These are phyloP conservation scores for Ramaria sp. DNA, from an alignment of 768 basidiomycete genomes.

Conservation along the genomic window DNA sequence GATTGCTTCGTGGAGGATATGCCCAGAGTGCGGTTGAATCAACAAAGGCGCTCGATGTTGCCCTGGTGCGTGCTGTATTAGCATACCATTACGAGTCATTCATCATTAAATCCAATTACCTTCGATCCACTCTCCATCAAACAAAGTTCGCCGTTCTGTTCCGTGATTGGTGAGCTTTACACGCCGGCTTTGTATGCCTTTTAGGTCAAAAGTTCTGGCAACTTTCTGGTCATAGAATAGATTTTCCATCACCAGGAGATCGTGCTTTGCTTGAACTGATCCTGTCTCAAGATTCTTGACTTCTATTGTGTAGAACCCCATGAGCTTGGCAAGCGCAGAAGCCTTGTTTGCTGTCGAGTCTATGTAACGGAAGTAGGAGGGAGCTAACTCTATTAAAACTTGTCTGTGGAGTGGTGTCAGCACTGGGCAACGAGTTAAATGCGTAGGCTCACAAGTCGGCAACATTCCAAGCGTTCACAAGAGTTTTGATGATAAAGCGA, in stretches of 20 bases:
- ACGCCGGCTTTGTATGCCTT: constrained; percentile 72
- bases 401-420: constrained; percentile 34
- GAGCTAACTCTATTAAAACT: constrained; percentile 65
- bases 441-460: constrained; percentile 49
- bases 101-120: constrained; percentile 25
- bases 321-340: constrained; percentile 64
- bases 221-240: constrained; percentile 63
- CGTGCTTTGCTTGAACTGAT: constrained; percentile 50
- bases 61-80: constrained; percentile 23
- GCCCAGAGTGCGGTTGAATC: constrained; percentile 62
- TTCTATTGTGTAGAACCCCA: constrained; percentile 75
- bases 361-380: constrained; percentile 73
- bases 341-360: constrained; percentile 55
- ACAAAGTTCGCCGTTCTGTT: constrained; percentile 39
- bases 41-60: constrained; percentile 57
- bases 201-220: constrained; percentile 66
- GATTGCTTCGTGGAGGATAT: constrained; percentile 59
- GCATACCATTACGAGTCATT: background rate
- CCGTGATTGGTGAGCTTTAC: constrained; percentile 38
- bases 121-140: constrained; percentile 83
- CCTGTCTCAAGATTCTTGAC: constrained; percentile 65
- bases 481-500: constrained; percentile 72
- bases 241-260: constrained; percentile 81
- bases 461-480: constrained; percentile 82
- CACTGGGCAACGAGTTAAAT: constrained; percentile 1